Percentiles rank a stretch among this genome's conserved stretches.
These are phyloP conservation scores for Chalciporus piperatus DNA, from an alignment of 768 basidiomycete genomes.

Conservation along the genomic window DNA sequence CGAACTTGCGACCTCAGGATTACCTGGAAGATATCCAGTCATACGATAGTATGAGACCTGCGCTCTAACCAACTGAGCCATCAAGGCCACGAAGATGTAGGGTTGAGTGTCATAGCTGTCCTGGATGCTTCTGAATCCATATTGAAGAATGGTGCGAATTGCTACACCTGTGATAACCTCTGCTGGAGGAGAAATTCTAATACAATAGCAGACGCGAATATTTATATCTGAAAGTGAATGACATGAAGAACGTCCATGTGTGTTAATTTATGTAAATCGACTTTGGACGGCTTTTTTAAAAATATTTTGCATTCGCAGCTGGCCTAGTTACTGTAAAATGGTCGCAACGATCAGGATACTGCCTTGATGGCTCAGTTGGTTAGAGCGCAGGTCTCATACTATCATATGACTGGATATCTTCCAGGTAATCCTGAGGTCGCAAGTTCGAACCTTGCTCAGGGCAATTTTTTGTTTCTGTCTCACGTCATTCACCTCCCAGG, in stretches of 20 bases:
- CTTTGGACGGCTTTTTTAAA: too few relatives aligned
- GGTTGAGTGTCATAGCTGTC: constrained; percentile 67
- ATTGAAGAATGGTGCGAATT: too few relatives aligned
- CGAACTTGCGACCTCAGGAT: constrained; percentile 65
- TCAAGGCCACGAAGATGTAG: constrained; percentile 38
- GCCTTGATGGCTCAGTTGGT: constrained; percentile 53
- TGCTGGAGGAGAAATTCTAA: too few relatives aligned
- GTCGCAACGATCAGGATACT: too few relatives aligned
- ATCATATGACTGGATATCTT: constrained; percentile 29
- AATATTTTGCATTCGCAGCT: too few relatives aligned
- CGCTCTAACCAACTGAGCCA: constrained; percentile 57
- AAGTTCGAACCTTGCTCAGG: constrained; percentile 60
- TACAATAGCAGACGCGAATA: too few relatives aligned
- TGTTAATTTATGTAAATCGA: neutral
- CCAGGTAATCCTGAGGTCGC: constrained; percentile 54
- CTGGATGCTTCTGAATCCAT: too few relatives aligned
- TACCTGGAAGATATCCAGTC: constrained; percentile 31
- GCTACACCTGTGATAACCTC: too few relatives aligned
- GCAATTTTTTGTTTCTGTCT: constrained; percentile 29
- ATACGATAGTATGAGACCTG: constrained; percentile 48
- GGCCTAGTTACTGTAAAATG: too few relatives aligned
- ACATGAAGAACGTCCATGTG: too few relatives aligned
- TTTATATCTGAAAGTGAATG: too few relatives aligned
- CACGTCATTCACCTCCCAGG: too few relatives aligned
- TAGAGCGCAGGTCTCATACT: constrained; percentile 56